Conservation (phyloP, 805 yeast species). For the Candida dendrica region DNA sequence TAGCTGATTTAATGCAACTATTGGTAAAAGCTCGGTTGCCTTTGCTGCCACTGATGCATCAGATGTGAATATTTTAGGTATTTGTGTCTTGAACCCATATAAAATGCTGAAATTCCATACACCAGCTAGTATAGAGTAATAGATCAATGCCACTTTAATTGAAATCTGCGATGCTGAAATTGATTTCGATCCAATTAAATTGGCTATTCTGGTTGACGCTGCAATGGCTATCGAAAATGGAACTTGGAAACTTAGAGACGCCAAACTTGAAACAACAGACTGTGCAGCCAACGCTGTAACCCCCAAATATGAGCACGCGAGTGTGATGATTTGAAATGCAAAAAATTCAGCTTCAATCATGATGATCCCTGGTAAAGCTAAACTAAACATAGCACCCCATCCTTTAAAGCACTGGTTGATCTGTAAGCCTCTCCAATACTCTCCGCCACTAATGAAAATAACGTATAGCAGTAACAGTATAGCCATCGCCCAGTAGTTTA, state of each 20-base stretch:
- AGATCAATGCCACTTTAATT: slow-evolving; percentile 31
- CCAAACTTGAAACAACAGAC: slow-evolving; percentile 42
- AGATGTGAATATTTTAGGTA: slow-evolving; percentile 53
- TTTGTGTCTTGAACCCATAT: slow-evolving; percentile 34
- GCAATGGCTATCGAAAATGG: slow-evolving; percentile 74
- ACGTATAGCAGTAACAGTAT: slow-evolving; percentile 15
- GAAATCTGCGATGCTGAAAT: slow-evolving; percentile 38
- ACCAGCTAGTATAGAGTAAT: slow-evolving; percentile 47
- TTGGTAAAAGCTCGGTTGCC: slow-evolving; percentile 53
- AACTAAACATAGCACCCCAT: slow-evolving; percentile 50
- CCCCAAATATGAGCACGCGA: slow-evolving; percentile 49
- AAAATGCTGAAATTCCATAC: slow-evolving; percentile 39
- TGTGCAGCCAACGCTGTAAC: slow-evolving; percentile 45
- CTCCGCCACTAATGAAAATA: slow-evolving; percentile 48
- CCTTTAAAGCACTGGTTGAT: slow-evolving; percentile 38
- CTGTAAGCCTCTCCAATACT: slow-evolving; percentile 63
- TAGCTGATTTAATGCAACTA: slow-evolving; percentile 58
- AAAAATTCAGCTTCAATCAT: slow-evolving; percentile 73
- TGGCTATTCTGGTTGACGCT: slow-evolving; percentile 65
- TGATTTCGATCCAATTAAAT: slow-evolving; percentile 55
- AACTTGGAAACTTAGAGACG: slow-evolving; percentile 59
- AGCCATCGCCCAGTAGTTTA: slow-evolving; percentile 65
- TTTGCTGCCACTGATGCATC: slow-evolving; percentile 49
- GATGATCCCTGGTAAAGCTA: slow-evolving; percentile 66
- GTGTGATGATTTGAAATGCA: slow-evolving; percentile 67